Conservation (phyloP, 208 protist genomes). For the Trypanosoma platydactyli region DNA sequence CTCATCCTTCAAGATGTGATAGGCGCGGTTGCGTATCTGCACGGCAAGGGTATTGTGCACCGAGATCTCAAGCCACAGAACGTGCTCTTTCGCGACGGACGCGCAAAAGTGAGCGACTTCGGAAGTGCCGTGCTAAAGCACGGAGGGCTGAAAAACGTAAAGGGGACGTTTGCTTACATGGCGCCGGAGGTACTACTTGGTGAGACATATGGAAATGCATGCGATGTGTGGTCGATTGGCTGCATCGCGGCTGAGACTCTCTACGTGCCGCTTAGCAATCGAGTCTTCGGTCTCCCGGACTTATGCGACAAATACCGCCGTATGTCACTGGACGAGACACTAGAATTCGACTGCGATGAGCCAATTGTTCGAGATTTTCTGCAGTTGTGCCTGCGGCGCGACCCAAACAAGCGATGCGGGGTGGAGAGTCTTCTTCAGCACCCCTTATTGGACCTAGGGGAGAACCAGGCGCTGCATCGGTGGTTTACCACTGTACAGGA, state of each 20-base stretch:
- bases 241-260: conserved; percentile 93
- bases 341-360: conserved; percentile 61
- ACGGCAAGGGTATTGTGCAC: conserved; percentile 77
- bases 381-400: conserved; percentile 52
- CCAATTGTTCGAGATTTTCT: conserved; percentile 57
- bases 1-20: conserved; percentile 66
- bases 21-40: conserved; percentile 68
- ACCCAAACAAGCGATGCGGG: conserved; percentile 45
- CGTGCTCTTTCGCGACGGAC: conserved; percentile 70
- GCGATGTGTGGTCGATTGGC: conserved; percentile 95
- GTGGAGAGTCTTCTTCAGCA: conserved; percentile 56
- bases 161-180: conserved; percentile 89
- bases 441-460: conserved; percentile 13
- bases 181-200: conserved; percentile 90
- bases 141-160: conserved; percentile 48
- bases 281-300: conserved; percentile 52
- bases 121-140: conserved; percentile 71
- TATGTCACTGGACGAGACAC: conserved; percentile 43
- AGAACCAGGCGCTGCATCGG: conserved; percentile 38
- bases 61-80: conserved; percentile 89
- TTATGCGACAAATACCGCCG: conserved; percentile 72
- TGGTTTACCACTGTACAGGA: conserved; percentile 35
- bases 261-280: conserved; percentile 47
- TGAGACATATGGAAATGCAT: conserved; percentile 86
- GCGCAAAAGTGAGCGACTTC: conserved; percentile 80